Conservation (phyloP, 305 asterid species). For the Fraxinus platypoda region DNA sequence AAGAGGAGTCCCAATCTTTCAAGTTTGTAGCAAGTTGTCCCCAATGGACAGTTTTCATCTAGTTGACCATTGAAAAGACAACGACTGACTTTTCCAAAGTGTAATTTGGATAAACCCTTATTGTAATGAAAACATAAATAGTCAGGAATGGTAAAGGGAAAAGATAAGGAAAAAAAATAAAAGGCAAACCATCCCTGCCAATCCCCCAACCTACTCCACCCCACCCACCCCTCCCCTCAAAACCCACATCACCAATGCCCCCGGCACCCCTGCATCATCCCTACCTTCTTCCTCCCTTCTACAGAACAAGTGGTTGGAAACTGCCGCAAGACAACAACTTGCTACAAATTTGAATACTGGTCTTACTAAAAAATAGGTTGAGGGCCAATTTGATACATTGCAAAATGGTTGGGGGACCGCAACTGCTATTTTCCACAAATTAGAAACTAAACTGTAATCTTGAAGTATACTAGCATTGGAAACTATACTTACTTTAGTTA, state of each 20-base stretch:
- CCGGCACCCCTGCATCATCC: not conserved
- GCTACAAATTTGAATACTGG: not conserved
- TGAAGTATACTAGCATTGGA: conserved; percentile 10
- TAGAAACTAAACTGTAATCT: not conserved
- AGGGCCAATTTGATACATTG: not conserved
- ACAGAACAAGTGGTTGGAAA: not conserved
- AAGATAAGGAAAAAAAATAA: not conserved
- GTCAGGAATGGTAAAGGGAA: not conserved
- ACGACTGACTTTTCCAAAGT: not conserved
- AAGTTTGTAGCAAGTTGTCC: not conserved
- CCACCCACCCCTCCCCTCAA: not conserved
- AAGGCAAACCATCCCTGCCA: not conserved
- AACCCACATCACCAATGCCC: not conserved
- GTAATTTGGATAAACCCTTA: not conserved
- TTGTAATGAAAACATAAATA: not conserved
- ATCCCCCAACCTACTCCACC: not conserved
- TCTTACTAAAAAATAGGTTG: not conserved
- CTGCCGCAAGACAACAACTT: not conserved
- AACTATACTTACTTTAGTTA: conserved; percentile 69
- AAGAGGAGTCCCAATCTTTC: not conserved
- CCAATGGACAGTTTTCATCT: not conserved
- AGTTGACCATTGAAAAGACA: not conserved
- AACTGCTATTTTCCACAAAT: not conserved
- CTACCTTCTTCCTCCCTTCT: not conserved
- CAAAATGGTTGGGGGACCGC: not conserved